Evolutionary conservation across 2,329 filamentous ascomycete genomes (phyloP).

Genomic region (Pleomassaria siparia): DNA sequence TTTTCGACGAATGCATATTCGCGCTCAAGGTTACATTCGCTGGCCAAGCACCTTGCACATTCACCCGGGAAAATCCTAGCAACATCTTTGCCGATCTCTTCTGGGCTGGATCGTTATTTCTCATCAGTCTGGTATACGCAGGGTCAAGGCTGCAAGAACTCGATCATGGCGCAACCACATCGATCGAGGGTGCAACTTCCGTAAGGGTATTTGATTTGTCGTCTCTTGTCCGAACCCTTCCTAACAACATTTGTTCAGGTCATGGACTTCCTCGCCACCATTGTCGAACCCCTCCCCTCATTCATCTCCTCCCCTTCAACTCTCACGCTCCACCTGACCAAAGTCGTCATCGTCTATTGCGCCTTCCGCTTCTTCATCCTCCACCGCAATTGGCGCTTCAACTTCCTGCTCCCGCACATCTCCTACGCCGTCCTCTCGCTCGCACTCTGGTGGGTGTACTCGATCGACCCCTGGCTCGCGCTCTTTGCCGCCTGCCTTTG

Average conservation of each 20-base stretch:
- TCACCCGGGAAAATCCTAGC: slow-evolving; percentile 1
- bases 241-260: neutral
- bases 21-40: neutral
- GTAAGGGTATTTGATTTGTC: neutral
- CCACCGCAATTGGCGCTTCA: slow-evolving; percentile 8
- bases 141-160: neutral
- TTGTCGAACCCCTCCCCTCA: slow-evolving; percentile 4
- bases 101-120: neutral
- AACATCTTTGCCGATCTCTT: slow-evolving; percentile 1
- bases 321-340: neutral
- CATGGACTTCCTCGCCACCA: slow-evolving; percentile 2
- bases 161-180: neutral
- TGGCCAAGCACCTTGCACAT: neutral
- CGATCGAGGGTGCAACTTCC: neutral
- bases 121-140: neutral
- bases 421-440: neutral
- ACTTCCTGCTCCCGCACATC: slow-evolving; percentile 2
- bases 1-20: neutral
- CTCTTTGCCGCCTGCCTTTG: neutral
- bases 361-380: slow-evolving; percentile 1
- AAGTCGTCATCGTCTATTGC: neutral
- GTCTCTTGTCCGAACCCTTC: too few relatives aligned
- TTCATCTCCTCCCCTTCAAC: slow-evolving; percentile 1
- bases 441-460: neutral
- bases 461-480: neutral